Base-by-base conservation (phyloP, 148 eudicot genomes). In the Suaeda aralocaspica region DNA sequence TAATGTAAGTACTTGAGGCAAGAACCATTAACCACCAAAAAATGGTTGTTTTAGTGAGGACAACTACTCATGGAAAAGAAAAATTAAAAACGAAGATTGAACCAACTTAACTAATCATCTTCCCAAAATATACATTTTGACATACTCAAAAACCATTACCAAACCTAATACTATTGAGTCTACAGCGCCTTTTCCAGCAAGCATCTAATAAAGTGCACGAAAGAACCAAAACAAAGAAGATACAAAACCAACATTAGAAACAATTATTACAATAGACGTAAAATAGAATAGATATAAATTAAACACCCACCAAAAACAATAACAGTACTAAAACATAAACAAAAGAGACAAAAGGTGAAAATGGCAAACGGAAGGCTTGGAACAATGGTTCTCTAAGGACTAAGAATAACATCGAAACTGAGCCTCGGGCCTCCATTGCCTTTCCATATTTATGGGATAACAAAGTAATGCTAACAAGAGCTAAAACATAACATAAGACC, bases 321-420 rank as follows among this genome's bases (percentile, higher is more conserved):
- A 77, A 59, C 68, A 72, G 76, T 72, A 67, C 76, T 42, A 22
- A 30, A 72, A 72, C 72, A 77, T 45, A 21, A 71, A 58, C 41
- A 71, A 50, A 63, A 59, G 41, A 57, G 45, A 77, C 75, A 71
- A 77, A 77, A 67, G 31, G 55, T 52, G 65, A 77, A 61, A 77
- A 77, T 44, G 68, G 67, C 76, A 19, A 72, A 22, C 42, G 19
- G 48, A 22, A 8, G 30, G 72, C 80, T 71, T 49, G 21, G n/a
- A 15, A 39, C 49, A n/a, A 66, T 36, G 57, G 52, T 61, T 49
- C 56, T 36, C 61, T 33, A 53, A n/a, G 46, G 58, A 58, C 50
- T 59, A 29, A 61, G 19, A 28, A 46, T 60, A 59, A 66, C 72
- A 71, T 59, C 46, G 56, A 50, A 10, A 70, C 50, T 49, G 55